Conservation (phyloP, 1,139 yeast species). For the Hyphopichia buzzinii region DNA sequence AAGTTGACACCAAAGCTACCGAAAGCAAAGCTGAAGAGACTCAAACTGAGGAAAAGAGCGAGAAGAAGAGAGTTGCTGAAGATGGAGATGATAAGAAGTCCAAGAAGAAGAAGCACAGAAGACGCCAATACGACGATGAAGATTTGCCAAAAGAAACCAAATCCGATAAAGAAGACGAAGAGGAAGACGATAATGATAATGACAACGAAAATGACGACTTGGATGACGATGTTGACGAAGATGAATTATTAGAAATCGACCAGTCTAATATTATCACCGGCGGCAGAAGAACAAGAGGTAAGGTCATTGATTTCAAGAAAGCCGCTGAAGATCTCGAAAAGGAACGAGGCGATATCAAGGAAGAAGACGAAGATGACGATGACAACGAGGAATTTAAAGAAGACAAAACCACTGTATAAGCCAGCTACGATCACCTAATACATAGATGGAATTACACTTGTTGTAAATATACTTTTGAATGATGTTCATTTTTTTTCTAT, state of each 20-base stretch:
- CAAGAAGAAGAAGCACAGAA: slow-evolving; percentile 40
- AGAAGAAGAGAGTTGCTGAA: slow-evolving; percentile 50
- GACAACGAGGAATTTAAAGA: slow-evolving; percentile 13
- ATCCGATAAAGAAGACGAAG: slow-evolving; percentile 41
- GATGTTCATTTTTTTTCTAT: not conserved
- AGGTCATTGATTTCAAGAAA: slow-evolving; percentile 79
- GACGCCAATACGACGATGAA: slow-evolving; percentile 34
- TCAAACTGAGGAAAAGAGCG: slow-evolving; percentile 40
- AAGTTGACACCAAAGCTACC: slow-evolving; percentile 6
- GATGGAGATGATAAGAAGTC: slow-evolving; percentile 39
- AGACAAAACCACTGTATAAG: too few species aligned
- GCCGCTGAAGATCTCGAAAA: slow-evolving; percentile 73
- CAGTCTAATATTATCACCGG: slow-evolving; percentile 75
- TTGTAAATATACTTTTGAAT: too few species aligned
- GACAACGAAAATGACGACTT: slow-evolving; percentile 47
- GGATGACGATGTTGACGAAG: slow-evolving; percentile 70
- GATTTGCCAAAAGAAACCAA: slow-evolving; percentile 28
- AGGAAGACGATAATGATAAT: slow-evolving; percentile 50
- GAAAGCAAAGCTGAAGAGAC: slow-evolving; percentile 13
- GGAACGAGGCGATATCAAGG: slow-evolving; percentile 44
- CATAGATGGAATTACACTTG: too few species aligned
- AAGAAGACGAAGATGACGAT: slow-evolving; percentile 46
- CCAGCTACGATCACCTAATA: too few species aligned
- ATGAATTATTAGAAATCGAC: slow-evolving; percentile 81
- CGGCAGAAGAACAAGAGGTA: slow-evolving; percentile 91